Evolutionary conservation across 2,329 filamentous ascomycete genomes (phyloP), one percentile per base, ranked within the genome.

Genomic region (Metarhizium brunneum): DNA sequence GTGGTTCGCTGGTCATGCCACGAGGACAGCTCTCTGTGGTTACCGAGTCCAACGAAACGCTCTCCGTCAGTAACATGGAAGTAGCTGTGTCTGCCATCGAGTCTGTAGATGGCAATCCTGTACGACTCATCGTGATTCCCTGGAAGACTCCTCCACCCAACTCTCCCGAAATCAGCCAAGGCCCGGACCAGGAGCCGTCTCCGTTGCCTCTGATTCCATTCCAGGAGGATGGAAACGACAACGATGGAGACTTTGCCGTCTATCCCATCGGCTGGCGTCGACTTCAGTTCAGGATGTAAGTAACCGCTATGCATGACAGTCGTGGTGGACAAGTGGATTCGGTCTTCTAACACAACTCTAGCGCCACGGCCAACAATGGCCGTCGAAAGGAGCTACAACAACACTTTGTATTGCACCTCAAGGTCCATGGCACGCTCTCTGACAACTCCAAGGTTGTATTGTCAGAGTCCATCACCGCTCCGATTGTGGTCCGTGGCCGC

Each of bases 181-280:
- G 75, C 2, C 76, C 76, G 0, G 92, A 97, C 68, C 91, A 92
- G 66, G 92, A 97, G 68, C 92, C 92, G 5, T 83, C 88, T 0
- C 82, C 90, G 1, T 85, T 96, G 57, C 89, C 90, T 1, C 73
- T 96, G 59, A 82, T 85, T 52, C 81, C 82, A 5, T 84, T 84
- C 63, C 79, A 83, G 45, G 81, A 85, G n/a, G 81, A 83, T 49
- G 79, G 78, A 13, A 66, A 72, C 14, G 80, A 81, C 52, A 66
- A 71, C 2, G 88, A 92, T 54, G 87, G 88, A 6, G 92, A 96
- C 61, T 92, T 88, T 61, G 89, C 90, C 16, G 91, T 89, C 48
- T 95, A 95, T 64, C 92, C 92, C 4, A 92, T 97, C 60, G 90
- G 91, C 50, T 97, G 92, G 90, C 91, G 94, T 64, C 82, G 92